A percentile compares a stretch with the other conserved stretches of the same genome.
phyloP scores from a whole-genome alignment of 1,284 basidiomycete genomes.

The Sanghuangporus weigelae region DNA sequence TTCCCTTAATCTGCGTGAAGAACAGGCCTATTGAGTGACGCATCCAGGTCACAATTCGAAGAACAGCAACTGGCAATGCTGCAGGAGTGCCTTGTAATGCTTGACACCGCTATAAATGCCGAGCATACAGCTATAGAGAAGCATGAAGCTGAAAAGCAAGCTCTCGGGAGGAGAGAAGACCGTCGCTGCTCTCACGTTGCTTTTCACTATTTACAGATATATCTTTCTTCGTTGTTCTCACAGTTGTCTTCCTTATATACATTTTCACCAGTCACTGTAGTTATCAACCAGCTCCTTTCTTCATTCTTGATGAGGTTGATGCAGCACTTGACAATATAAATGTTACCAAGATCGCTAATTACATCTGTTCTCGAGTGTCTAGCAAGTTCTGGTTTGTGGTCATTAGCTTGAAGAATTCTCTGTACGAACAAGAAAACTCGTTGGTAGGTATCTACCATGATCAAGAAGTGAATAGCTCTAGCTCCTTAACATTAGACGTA shows the following conservation, averaged over 20 bases:
- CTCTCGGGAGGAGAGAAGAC: slow-evolving; percentile 98
- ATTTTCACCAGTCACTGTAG: slow-evolving; percentile 34
- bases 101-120: slow-evolving; percentile 95
- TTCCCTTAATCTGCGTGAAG: not conserved
- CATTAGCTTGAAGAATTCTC: slow-evolving; percentile 88
- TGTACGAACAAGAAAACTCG: slow-evolving; percentile 89
- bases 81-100: slow-evolving; percentile 55
- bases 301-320: slow-evolving; percentile 97
- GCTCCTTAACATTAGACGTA: slow-evolving; percentile 94
- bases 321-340: slow-evolving; percentile 96
- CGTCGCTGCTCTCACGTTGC: slow-evolving; percentile 90
- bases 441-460: slow-evolving; percentile 93
- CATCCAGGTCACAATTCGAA: slow-evolving; percentile 69
- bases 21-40: not conserved
- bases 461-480: slow-evolving; percentile 88
- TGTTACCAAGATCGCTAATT: slow-evolving; percentile 88
- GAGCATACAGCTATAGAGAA: slow-evolving; percentile 99
- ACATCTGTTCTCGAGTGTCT: slow-evolving; percentile 78
- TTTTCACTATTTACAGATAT: slow-evolving; percentile 95
- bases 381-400: slow-evolving; percentile 92
- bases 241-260: not conserved
- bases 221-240: too few relatives aligned
- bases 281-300: slow-evolving; percentile 97
- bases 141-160: slow-evolving; percentile 99
- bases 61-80: slow-evolving; percentile 63